Evolutionary conservation across 257 asterid genomes (phyloP), one percentile per base, ranked within the genome.

Genomic region (Pogostemon cablin): DNA sequence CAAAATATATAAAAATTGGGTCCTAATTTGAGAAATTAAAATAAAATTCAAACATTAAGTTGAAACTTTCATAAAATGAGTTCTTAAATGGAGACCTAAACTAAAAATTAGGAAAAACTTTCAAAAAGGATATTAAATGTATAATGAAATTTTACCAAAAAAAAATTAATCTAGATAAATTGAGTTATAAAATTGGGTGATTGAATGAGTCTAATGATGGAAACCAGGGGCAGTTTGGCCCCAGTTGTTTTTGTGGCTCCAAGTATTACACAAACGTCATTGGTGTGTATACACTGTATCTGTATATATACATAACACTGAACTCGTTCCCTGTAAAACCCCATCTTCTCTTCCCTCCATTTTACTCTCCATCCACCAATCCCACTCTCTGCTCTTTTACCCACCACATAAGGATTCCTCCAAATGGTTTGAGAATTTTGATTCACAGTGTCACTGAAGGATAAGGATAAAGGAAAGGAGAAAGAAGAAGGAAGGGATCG

Each of bases 351-450:
- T 55, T 67, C 71, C 61, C 62, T 70, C 80, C 80, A 60, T 71
- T 75, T 77, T 52, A 71, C 54, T 52, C 52, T 49, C 56, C 63
- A 38, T n/a, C 42, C 53, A 35, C 63, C 38, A 41, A 66, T 62
- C 64, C 54, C 46, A 37, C 46, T 41, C 25, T 4, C 40, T 35
- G 0, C 25, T 61, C 41, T 9, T 9, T 4, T 35, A 9, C 12
- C n/a, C 62, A 52, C 9, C 17, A 53, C 7, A 38, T 3, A 49
- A 55, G 40, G 57, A 73, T 47, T 72, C 52, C 50, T 76, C 4
- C 69, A 67, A 25, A 25, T 68, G 76, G 75, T 78, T 70, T 73
- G 73, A 73, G 25, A 52, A 10, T 44, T 57, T 11, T 4, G 4
- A 25, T 54, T 15, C 20, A 7, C 66, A 48, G 7, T 38, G 11